A percentile compares a stretch with the other conserved stretches of the same genome.
Conservation (phyloP, 2,329 filamentous ascomycete species). For the Talaromyces amestolkiae region DNA sequence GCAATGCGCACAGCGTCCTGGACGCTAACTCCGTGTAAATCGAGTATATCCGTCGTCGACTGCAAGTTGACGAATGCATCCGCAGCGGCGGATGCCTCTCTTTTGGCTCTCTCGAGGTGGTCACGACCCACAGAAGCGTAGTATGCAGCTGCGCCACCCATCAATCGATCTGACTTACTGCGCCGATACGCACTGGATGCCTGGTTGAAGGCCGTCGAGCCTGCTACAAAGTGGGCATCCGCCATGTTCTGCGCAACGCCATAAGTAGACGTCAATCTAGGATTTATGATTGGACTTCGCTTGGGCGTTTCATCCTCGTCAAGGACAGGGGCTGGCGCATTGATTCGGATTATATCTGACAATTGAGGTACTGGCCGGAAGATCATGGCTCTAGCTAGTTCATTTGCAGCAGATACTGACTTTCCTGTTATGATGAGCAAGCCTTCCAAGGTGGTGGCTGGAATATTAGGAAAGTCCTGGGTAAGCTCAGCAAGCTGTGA, state of each 20-base stretch:
- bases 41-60: conserved; percentile 61
- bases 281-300: conserved; percentile 8
- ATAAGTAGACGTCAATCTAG: conserved; percentile 23
- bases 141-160: conserved; percentile 71
- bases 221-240: conserved; percentile 47
- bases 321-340: conserved; percentile 26
- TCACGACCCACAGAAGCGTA: conserved; percentile 71
- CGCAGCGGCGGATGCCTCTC: conserved; percentile 63
- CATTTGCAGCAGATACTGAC: conserved; percentile 57
- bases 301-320: conserved; percentile 25
- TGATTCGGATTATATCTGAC: conserved; percentile 48
- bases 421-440: conserved; percentile 58
- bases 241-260: conserved; percentile 38
- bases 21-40: conserved; percentile 82
- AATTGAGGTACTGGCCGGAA: conserved; percentile 33
- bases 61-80: conserved; percentile 67
- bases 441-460: conserved; percentile 49
- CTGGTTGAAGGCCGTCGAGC: conserved; percentile 54
- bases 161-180: conserved; percentile 68
- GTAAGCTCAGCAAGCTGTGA: conserved; percentile 54
- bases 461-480: conserved; percentile 54
- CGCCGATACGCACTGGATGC: conserved; percentile 59
- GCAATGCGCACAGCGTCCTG: conserved; percentile 78
- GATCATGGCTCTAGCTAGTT: conserved; percentile 57
- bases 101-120: conserved; percentile 56